Evolutionary conservation across 129 eudicot species (phyloP).

Genomic region (Artemisia annua): DNA sequence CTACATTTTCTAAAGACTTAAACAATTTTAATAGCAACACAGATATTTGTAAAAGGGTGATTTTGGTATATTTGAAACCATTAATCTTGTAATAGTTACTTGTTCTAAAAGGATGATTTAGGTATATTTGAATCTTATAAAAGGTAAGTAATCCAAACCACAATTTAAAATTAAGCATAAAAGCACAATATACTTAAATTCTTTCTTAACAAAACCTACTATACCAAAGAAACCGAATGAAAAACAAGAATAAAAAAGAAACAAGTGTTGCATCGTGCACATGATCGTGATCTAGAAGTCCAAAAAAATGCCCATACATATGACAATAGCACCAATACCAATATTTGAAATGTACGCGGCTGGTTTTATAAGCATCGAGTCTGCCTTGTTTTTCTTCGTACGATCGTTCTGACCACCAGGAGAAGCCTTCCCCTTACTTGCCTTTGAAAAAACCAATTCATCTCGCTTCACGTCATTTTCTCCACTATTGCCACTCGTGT

Average conservation of each 20-base stretch:
- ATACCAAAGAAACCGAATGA: constrained; percentile 6
- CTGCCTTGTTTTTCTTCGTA: constrained; percentile 27
- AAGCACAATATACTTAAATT: too few species aligned
- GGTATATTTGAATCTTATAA: too few species aligned
- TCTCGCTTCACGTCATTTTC: constrained; percentile 8
- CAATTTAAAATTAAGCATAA: too few species aligned
- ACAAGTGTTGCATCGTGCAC: constrained; percentile 3
- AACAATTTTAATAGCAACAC: too few species aligned
- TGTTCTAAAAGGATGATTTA: too few species aligned
- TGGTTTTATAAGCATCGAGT: constrained; percentile 27
- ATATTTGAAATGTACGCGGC: constrained; percentile 9
- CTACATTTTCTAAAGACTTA: too few species aligned
- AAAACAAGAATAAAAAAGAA: neutral
- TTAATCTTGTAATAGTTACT: too few species aligned
- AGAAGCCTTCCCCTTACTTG: constrained; percentile 30
- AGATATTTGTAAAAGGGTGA: too few species aligned
- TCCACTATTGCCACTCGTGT: neutral
- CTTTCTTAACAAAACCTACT: neutral
- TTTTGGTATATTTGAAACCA: too few species aligned
- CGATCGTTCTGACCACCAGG: constrained; percentile 30
- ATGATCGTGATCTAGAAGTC: neutral
- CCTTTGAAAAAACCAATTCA: constrained; percentile 25
- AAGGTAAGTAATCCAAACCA: too few species aligned
- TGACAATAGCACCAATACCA: constrained; percentile 18
- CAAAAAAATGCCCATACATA: neutral